phyloP scores from a whole-genome alignment of 805 yeast species.

The Nakazawaea ernobii region DNA sequence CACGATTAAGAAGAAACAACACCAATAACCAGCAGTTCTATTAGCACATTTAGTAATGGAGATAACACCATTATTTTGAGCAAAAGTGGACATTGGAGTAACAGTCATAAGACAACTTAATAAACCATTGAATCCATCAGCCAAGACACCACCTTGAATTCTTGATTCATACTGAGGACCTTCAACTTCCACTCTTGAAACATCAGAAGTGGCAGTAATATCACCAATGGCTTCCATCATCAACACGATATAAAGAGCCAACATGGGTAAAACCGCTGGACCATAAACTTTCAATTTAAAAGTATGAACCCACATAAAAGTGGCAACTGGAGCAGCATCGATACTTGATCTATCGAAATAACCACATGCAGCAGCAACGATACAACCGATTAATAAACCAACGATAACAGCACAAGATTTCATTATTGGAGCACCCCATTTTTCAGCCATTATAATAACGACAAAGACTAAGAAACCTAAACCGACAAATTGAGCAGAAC shows the following conservation, averaged over 20 bases:
- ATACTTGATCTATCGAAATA: conserved; percentile 60
- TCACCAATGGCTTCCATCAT: conserved; percentile 96
- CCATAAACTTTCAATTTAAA: conserved; percentile 74
- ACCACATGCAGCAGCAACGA: conserved; percentile 87
- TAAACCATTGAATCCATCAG: conserved; percentile 80
- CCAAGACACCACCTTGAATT: conserved; percentile 88
- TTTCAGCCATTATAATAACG: conserved; percentile 70
- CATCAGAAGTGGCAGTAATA: conserved; percentile 91
- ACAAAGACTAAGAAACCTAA: conserved; percentile 79
- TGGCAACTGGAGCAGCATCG: conserved; percentile 70
- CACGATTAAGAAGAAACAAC: conserved; percentile 59
- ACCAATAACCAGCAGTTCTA: conserved; percentile 56
- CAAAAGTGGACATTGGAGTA: conserved; percentile 90
- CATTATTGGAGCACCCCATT: conserved; percentile 92
- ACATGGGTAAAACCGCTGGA: conserved; percentile 78
- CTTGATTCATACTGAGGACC: conserved; percentile 79
- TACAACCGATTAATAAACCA: conserved; percentile 83
- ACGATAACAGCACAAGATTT: conserved; percentile 88
- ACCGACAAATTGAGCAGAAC: conserved; percentile 82
- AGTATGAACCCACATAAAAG: conserved; percentile 85
- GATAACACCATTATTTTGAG: conserved; percentile 94
- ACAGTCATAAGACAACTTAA: conserved; percentile 74
- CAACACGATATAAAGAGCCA: conserved; percentile 75
- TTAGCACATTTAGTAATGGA: conserved; percentile 90
- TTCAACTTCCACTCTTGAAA: conserved; percentile 77